Evolutionary conservation across 1,284 basidiomycete species (phyloP).

Genomic region (Ceratobasidium sp.): DNA sequence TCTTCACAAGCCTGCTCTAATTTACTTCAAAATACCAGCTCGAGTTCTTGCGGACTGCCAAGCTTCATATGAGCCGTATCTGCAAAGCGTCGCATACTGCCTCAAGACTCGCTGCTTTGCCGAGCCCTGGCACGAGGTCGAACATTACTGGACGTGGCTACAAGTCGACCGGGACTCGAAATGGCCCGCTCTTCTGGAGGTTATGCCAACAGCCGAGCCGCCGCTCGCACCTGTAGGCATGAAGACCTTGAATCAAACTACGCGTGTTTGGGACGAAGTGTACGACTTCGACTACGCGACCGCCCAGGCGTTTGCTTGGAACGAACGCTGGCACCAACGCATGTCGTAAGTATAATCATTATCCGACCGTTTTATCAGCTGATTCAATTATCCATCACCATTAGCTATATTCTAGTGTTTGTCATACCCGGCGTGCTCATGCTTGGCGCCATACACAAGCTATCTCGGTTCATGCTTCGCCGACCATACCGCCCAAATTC

Average conservation of each 20-base stretch:
- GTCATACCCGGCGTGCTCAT: not conserved
- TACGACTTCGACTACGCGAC: slow-evolving; percentile 35
- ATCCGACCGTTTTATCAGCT: not conserved
- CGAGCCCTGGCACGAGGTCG: slow-evolving; percentile 19
- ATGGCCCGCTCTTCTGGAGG: slow-evolving; percentile 13
- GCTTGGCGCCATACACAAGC: slow-evolving; percentile 2
- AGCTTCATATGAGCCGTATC: slow-evolving; percentile 12
- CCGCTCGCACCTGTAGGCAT: slow-evolving; percentile 25
- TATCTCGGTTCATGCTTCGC: slow-evolving; percentile 7
- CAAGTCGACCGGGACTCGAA: slow-evolving; percentile 27
- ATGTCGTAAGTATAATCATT: slow-evolving; percentile 4
- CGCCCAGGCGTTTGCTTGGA: slow-evolving; percentile 31
- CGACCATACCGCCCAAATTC: not conserved
- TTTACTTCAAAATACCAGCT: not conserved
- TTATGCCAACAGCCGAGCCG: slow-evolving; percentile 15
- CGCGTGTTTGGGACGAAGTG: slow-evolving; percentile 7
- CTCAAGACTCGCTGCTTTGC: slow-evolving; percentile 25
- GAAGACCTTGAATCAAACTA: slow-evolving; percentile 13
- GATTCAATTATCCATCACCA: not conserved
- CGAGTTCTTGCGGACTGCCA: slow-evolving; percentile 22
- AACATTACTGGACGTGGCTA: slow-evolving; percentile 40
- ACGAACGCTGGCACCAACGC: slow-evolving; percentile 39
- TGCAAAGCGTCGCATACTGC: slow-evolving; percentile 30
- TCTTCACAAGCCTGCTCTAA: no score
- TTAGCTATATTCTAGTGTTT: slow-evolving; percentile 15